A percentile compares a stretch with the other conserved stretches of the same genome.
Conservation (phyloP, 495 filamentous ascomycete species). For the Parathielavia hyrcaniae region DNA sequence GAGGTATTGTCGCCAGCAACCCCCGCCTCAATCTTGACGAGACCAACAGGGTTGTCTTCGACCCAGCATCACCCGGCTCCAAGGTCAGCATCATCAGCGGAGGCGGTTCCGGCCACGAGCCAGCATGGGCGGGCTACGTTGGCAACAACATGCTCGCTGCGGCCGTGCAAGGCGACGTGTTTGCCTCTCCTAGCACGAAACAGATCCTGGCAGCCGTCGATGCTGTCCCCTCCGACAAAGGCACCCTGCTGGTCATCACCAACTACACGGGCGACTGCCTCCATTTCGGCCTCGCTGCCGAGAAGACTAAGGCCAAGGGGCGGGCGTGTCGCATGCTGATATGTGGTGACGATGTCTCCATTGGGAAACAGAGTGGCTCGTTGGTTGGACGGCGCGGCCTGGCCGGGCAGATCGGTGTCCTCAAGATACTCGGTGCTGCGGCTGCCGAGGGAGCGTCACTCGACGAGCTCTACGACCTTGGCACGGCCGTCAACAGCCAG, state of each 20-base stretch:
- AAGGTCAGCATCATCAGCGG: slow-evolving; percentile 56
- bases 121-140: slow-evolving; percentile 59
- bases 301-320: slow-evolving; percentile 53
- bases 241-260: slow-evolving; percentile 56
- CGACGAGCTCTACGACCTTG: slow-evolving; percentile 52
- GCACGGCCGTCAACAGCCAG: slow-evolving; percentile 47
- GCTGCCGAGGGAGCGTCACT: slow-evolving; percentile 44
- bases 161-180: slow-evolving; percentile 55
- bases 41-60: slow-evolving; percentile 52
- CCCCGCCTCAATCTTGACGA: slow-evolving; percentile 51
- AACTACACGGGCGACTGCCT: slow-evolving; percentile 63
- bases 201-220: slow-evolving; percentile 55
- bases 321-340: slow-evolving; percentile 51
- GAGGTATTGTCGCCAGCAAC: slow-evolving; percentile 52
- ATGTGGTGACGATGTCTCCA: slow-evolving; percentile 55
- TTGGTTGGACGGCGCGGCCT: slow-evolving; percentile 54
- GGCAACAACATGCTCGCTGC: slow-evolving; percentile 56
- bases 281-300: slow-evolving; percentile 57
- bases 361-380: slow-evolving; percentile 50
- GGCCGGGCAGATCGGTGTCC: slow-evolving; percentile 46
- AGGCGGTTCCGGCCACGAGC: slow-evolving; percentile 58
- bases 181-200: slow-evolving; percentile 56
- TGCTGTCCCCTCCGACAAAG: slow-evolving; percentile 50
- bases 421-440: slow-evolving; percentile 39
- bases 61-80: slow-evolving; percentile 44